phyloP scores from a whole-genome alignment of 306 rosid species.

The Trifolium repens region DNA sequence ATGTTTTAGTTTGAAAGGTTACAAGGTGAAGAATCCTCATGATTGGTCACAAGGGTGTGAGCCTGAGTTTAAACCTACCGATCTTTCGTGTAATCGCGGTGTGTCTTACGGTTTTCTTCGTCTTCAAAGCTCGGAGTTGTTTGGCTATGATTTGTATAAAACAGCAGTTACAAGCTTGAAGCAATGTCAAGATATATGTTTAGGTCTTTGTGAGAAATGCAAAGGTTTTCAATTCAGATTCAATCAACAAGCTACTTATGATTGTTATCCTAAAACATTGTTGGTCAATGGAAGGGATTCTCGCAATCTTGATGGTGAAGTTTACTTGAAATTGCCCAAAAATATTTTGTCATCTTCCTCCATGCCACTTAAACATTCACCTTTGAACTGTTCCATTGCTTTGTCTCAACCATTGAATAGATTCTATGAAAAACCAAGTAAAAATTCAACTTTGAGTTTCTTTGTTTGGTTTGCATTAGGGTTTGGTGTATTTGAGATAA shows the following conservation, averaged over 20 bases:
- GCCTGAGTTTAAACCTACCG: constrained; percentile 42
- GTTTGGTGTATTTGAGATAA: constrained; percentile 38
- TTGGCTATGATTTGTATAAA: constrained; percentile 50
- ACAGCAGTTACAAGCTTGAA: constrained; percentile 38
- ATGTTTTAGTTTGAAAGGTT: constrained; percentile 60
- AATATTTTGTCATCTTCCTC: neutral
- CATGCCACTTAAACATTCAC: neutral
- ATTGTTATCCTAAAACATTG: constrained; percentile 55
- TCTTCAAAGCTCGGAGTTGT: constrained; percentile 48
- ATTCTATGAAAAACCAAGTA: constrained; percentile 15
- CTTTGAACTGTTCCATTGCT: constrained; percentile 39
- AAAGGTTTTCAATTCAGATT: constrained; percentile 53
- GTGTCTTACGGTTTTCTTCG: constrained; percentile 40
- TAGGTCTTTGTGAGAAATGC: constrained; percentile 48
- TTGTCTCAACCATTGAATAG: constrained; percentile 30
- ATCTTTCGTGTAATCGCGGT: constrained; percentile 31
- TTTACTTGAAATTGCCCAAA: constrained; percentile 51
- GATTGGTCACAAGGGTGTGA: constrained; percentile 64
- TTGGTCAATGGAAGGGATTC: constrained; percentile 49
- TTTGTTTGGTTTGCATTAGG: constrained; percentile 52
- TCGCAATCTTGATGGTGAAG: constrained; percentile 42
- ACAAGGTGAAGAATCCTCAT: constrained; percentile 36
- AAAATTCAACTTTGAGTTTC: constrained; percentile 45
- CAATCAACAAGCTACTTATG: neutral
- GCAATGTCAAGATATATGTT: constrained; percentile 52